A percentile compares a stretch with the other conserved stretches of the same genome.
Evolutionary conservation across 2,329 filamentous ascomycete genomes (phyloP).

Genomic region (Endoconidiophora laricicola): DNA sequence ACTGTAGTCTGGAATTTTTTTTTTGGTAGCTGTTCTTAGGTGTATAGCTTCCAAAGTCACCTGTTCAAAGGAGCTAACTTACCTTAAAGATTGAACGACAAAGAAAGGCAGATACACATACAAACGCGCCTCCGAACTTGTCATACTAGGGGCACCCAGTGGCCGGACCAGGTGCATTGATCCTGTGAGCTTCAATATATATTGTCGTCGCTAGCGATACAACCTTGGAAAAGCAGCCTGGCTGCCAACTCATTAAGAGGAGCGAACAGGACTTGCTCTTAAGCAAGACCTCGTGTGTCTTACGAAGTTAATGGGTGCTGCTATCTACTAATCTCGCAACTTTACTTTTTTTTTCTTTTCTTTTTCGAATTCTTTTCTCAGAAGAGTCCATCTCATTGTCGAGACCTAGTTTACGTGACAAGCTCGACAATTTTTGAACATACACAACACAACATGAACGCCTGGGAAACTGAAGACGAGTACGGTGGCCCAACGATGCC

Average conservation of each 20-base stretch:
- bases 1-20: too few relatives aligned
- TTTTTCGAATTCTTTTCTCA: too few relatives aligned
- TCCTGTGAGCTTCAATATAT: conserved; percentile 1
- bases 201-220: neutral
- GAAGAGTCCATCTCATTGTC: too few relatives aligned
- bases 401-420: neutral
- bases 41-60: too few relatives aligned
- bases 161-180: conserved; percentile 5
- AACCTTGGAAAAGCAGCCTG: neutral
- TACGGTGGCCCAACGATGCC: conserved; percentile 34
- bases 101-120: neutral
- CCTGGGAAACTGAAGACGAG: conserved; percentile 49
- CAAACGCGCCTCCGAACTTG: neutral
- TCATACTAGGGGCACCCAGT: neutral
- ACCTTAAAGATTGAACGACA: neutral
- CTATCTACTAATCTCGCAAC: neutral
- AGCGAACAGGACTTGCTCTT: neutral
- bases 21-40: too few relatives aligned
- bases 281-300: neutral
- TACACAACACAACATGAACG: conserved; percentile 27
- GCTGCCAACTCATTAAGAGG: neutral
- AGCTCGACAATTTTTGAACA: neutral
- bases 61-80: neutral
- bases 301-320: neutral
- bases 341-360: too few relatives aligned